Evolutionary conservation across 345 rosid genomes (phyloP), one percentile per base, ranked within the genome.

Genomic region (Lumnitzera racemosa): DNA sequence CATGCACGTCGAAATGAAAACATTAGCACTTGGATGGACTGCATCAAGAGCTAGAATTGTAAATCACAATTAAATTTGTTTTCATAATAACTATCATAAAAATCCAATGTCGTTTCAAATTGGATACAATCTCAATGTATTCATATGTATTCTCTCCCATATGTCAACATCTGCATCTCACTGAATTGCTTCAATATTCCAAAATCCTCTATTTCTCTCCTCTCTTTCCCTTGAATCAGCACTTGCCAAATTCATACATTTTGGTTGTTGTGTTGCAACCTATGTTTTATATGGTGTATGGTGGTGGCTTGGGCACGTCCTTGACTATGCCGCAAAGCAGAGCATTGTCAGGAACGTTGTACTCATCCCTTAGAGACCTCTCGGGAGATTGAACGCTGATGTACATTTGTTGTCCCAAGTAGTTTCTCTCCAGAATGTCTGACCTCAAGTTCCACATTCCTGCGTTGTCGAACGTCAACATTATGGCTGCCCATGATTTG

Each of bases 401-500:
- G 31, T 74, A 69, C 24, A 74, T 46, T 51, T 74, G 78, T 23
- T 74, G 78, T 24, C 78, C 78, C 3, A 74, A 57, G 54, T 69
- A 74, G 7, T 64, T 47, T 2, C 65, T 66, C 58, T 74, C 78
- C 24, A 59, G 53, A 36, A 41, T 11, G 62, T 65, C 78, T 46
- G 78, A 69, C 62, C 78, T 69, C 58, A 74, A 8, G 64, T 73
- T 73, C 77, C 77, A 73, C 58, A 73, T 61, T 43, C 77, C 77
- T n/a, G 70, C 66, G 15, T 74, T 74, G 64, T 74, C 78, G 52
- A 74, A 74, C 6, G 78, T 69, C 48, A 66, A 56, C 60, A 69
- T 52, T 12, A 74, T 65, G 15, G 78, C 78, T 1, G 78, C 78
- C 78, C 78, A 74, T 0, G 74, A 69, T 29, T 74, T 69, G 5